Base-by-base conservation (phyloP, 768 basidiomycete genomes). In the Tubosaeta sp. region DNA sequence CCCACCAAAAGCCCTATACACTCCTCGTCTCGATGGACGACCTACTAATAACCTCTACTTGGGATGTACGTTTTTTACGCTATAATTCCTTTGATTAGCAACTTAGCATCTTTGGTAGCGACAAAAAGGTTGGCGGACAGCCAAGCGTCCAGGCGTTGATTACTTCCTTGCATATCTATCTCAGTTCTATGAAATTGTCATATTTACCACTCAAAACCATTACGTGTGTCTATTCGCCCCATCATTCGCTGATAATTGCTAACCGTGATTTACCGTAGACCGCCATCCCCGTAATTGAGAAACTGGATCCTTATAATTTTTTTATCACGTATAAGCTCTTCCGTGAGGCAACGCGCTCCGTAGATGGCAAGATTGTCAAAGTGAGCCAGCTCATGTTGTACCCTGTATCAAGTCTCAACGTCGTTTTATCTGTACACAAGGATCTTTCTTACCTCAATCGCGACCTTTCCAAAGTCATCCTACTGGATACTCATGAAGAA, bases 91-190 rank as follows among this genome's bases (percentile, higher is more conserved):
- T 14, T 6, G 12, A 5, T 0, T 41, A 18, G 34, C 11, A 9
- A 29, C 40, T 30, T 38, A 43, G 21, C n/a, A 6, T 39, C n/a
- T 18, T 35, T 31, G 12, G 30, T 53, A 96, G 93, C 83, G 94
- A 48, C 82, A 90, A 71, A 78, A 90, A 61, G 96, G 96, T 46
- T 99, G 96, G 95, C 78, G 92, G 57, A 97, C 95, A 3, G 95
- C 94, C 6, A 99, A 98, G 72, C 84, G 96, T 30, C 95, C 96
- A 1, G 96, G 96, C 4, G 90, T 94, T 14, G 96, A 99, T 65
- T 98, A 99, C 72, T 99, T 99, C 80, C 77, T 99, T 30, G 94
- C 83, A 24, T 99, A 99, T 68, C 81, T 99, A 43, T 91, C 93
- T 0, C 95, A 97, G 64, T 99, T 98, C 74, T 99, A 93, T 67